phyloP scores from a whole-genome alignment of 192 early-diverging fungal species.

The Entophlyctis helioformis region DNA sequence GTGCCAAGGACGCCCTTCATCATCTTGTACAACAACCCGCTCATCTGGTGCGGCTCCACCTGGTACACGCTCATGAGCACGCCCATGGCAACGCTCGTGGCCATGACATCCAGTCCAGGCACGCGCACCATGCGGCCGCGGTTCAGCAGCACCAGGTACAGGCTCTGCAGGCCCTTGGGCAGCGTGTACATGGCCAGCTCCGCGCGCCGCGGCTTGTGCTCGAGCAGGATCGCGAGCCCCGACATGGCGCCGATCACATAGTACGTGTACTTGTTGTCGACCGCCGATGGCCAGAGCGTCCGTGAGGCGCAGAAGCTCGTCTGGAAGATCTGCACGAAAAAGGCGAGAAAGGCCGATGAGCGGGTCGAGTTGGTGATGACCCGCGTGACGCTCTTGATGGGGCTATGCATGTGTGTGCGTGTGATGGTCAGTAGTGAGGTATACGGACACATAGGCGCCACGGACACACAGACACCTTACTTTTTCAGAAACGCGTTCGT shows the following conservation, averaged over 20 bases:
- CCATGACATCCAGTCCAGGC: conserved; percentile 49
- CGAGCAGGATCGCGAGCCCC: conserved; percentile 50
- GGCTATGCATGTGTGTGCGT: no score
- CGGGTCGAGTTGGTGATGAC: conserved; percentile 38
- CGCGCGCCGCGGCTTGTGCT: conserved; percentile 50
- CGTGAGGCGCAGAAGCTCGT: no score
- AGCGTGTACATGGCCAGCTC: conserved; percentile 71
- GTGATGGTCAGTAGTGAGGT: no score
- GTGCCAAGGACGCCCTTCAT: conserved; percentile 27
- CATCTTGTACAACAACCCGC: conserved; percentile 26
- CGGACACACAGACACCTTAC: conserved; percentile 27
- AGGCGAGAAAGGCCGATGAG: conserved; percentile 51
- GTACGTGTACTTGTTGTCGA: conserved; percentile 51
- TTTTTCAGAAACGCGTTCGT: conserved; percentile 37
- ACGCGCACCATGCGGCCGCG: conserved; percentile 44
- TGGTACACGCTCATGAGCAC: conserved; percentile 21
- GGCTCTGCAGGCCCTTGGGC: conserved; percentile 55
- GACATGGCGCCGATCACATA: conserved; percentile 51
- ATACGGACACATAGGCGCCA: conserved; percentile 2
- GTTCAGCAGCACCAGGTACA: conserved; percentile 55
- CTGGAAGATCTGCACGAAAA: conserved; percentile 47
- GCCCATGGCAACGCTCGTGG: conserved; percentile 26
- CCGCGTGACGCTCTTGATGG: conserved; percentile 25
- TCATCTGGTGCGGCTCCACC: conserved; percentile 25
- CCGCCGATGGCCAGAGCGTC: background rate